Evolutionary conservation across 164 flowering plant species (phyloP), one percentile per base, ranked within the genome.

Genomic region (Piper betle): DNA sequence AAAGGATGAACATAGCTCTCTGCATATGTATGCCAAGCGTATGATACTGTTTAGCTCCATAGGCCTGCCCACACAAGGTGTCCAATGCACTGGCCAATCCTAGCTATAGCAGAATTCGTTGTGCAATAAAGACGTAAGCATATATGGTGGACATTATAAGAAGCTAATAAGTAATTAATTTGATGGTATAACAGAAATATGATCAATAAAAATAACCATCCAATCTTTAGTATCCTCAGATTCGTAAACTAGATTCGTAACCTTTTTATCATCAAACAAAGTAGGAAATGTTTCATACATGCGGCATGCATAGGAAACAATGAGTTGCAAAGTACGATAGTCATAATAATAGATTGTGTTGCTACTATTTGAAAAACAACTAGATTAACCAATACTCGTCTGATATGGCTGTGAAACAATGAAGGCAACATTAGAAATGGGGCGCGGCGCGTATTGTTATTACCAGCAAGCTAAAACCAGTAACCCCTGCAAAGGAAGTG

Each of bases 381-480:
- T 15, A 46, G 50, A 46, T 46, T 9, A 46, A 10, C 50, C 10
- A 42, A 46, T 46, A 46, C 11, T 46, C 0, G 3, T 9, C 50
- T 46, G 50, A 2, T 46, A 10, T 15, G 15, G 50, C 5, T 46
- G 15, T 10, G 6, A 46, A 39, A 59, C 10, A 17, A 25, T 16
- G 2, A 16, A 39, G n/a, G 8, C 40, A 1, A 9, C 8, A 12
- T 2, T n/a, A 11, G 6, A 41, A 59, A 0, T 1, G 15, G n/a
- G n/a, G n/a, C n/a, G n/a, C n/a, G n/a, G n/a, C n/a, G 33, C 33
- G 33, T 25, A 25, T 0, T 25, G 33, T 25, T 25, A 25, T 62
- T 37, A 88, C 93, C 81, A 88, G 42, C 56, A 88, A 62, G 77
- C 79, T 80, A 62, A 82, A 81, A 60, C 96, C 93, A 50, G 91